Conservation (phyloP, 495 filamentous ascomycete genomes). For the Pyrenopolyporus hunteri region DNA sequence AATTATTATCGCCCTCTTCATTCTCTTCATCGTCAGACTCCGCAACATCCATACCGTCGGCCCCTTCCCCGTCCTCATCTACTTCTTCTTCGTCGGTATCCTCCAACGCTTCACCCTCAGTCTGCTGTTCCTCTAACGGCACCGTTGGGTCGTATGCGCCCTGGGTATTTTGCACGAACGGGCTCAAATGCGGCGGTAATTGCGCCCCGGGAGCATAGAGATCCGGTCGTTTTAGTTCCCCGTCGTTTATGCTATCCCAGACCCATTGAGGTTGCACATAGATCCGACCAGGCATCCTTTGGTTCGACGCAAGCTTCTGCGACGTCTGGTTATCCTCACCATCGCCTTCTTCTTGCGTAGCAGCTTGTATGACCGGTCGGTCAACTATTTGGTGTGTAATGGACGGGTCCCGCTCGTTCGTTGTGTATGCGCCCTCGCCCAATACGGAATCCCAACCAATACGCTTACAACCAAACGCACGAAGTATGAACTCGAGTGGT, state of each 20-base stretch:
- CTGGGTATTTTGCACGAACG: conserved; percentile 86
- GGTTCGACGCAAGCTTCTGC: conserved; percentile 58
- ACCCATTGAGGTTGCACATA: conserved; percentile 98
- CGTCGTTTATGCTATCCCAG: conserved; percentile 93
- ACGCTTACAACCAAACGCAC: conserved; percentile 93
- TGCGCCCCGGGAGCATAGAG: conserved; percentile 88
- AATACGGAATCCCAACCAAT: conserved; percentile 91
- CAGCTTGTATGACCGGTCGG: conserved; percentile 70
- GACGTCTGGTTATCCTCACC: conserved; percentile 62
- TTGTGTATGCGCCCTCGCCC: conserved; percentile 90
- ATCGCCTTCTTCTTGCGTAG: conserved; percentile 63
- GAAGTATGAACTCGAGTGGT: conserved; percentile 90
- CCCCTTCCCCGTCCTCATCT: conserved; percentile 53
- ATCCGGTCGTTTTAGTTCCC: conserved; percentile 83
- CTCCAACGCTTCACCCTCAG: conserved; percentile 75
- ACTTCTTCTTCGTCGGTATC: conserved; percentile 65
- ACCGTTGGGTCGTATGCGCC: conserved; percentile 88
- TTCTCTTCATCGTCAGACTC: conserved; percentile 50
- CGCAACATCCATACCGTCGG: conserved; percentile 54
- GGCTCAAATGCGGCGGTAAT: conserved; percentile 91
- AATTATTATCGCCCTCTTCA: conserved; percentile 43
- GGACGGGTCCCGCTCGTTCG: conserved; percentile 79
- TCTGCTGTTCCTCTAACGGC: conserved; percentile 79
- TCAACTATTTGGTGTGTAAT: conserved; percentile 98
- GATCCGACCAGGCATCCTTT: conserved; percentile 82